Percentiles rank a stretch among this genome's conserved stretches.
Conservation (phyloP, 768 basidiomycete species). For the Paxillus involutus region DNA sequence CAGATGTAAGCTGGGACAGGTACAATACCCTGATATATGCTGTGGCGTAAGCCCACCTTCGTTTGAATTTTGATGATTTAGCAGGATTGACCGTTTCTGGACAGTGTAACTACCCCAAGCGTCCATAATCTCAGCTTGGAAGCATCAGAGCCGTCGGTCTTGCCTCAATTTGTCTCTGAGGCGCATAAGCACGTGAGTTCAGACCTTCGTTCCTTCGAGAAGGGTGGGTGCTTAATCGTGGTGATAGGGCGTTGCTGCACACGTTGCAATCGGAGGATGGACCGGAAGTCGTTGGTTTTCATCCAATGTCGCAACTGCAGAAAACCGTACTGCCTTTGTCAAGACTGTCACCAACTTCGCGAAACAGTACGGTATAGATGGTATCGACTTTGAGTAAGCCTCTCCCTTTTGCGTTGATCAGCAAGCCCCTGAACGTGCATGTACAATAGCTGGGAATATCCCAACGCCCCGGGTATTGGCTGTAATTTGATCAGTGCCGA, state of each 20-base stretch:
- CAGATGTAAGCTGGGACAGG: conserved; percentile 64
- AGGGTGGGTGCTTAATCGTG: neutral
- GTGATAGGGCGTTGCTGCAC: conserved; percentile 52
- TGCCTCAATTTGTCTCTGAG: conserved; percentile 49
- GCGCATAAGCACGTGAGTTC: conserved; percentile 37
- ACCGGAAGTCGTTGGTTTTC: conserved; percentile 65
- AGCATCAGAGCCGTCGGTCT: conserved; percentile 11
- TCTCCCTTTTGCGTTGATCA: neutral
- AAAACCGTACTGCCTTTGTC: conserved; percentile 64
- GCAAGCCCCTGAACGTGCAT: conserved; percentile 9
- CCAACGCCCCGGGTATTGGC: conserved; percentile 60
- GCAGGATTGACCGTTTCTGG: neutral
- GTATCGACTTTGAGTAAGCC: conserved; percentile 41
- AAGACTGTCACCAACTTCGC: conserved; percentile 53
- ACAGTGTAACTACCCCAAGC: conserved; percentile 35
- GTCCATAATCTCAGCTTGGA: conserved; percentile 25
- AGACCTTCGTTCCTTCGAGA: too few species aligned
- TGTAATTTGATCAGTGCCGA: conserved; percentile 58
- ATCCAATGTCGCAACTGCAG: conserved; percentile 50
- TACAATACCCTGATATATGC: conserved; percentile 69
- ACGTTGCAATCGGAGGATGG: conserved; percentile 72
- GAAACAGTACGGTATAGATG: conserved; percentile 51
- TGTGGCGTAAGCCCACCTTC: conserved; percentile 49
- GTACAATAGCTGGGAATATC: conserved; percentile 80
- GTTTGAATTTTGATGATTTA: neutral